A percentile compares a stretch with the other conserved stretches of the same genome.
Conservation (phyloP, 2,329 filamentous ascomycete species). For the Diaporthe helianthi region DNA sequence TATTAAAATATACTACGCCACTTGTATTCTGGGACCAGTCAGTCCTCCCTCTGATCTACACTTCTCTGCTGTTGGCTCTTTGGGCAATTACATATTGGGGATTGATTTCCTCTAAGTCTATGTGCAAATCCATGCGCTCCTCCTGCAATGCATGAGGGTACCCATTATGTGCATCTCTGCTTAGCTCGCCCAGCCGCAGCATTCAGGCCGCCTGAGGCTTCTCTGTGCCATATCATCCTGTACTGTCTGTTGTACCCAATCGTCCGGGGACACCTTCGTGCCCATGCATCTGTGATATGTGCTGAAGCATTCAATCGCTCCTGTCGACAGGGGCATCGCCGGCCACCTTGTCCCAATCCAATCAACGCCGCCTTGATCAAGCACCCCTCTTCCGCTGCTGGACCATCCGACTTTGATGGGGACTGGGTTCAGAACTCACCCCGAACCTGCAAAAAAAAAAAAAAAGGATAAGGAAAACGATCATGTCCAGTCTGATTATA, state of each 20-base stretch:
- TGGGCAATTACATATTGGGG: background rate
- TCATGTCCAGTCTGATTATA: constrained; percentile 32
- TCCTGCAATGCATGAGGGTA: constrained; percentile 5
- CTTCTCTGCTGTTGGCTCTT: background rate
- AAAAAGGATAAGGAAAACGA: background rate
- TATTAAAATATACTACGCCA: background rate
- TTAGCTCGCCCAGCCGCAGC: constrained; percentile 1
- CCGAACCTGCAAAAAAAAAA: background rate
- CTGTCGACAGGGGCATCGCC: background rate
- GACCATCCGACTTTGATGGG: background rate
- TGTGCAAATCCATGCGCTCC: constrained; percentile 25
- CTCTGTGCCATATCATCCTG: background rate
- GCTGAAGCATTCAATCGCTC: background rate
- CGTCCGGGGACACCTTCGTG: background rate
- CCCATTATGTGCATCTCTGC: constrained; percentile 23
- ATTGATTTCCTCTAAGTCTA: constrained; percentile 34
- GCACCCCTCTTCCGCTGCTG: background rate
- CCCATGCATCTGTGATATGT: background rate
- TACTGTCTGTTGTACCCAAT: background rate
- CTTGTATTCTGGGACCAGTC: background rate
- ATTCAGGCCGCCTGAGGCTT: background rate
- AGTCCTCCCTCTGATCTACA: background rate
- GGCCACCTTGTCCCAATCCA: background rate
- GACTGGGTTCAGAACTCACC: background rate
- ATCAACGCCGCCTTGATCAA: constrained; percentile 19